These are phyloP conservation scores for Nicotiana rustica DNA, from an alignment of 305 asterid species.

Conservation along the genomic window DNA sequence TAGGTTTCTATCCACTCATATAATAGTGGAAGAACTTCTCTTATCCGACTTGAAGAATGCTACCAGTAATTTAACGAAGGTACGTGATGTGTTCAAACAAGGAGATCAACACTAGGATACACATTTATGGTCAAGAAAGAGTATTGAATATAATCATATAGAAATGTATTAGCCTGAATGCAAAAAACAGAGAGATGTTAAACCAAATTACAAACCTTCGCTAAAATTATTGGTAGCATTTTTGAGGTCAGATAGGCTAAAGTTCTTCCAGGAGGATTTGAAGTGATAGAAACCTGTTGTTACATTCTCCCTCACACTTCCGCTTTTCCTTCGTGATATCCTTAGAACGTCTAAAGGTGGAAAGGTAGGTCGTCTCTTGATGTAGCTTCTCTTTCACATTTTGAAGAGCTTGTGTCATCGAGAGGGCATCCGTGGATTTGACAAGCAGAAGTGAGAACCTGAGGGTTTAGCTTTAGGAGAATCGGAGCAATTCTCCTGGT, in stretches of 20 bases:
- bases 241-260: conserved; percentile 53
- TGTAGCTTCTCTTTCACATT: conserved; percentile 45
- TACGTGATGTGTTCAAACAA: conserved; percentile 30
- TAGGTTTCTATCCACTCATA: conserved; percentile 36
- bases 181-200: neutral
- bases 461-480: conserved; percentile 36
- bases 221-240: conserved; percentile 66
- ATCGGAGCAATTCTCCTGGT: conserved; percentile 4
- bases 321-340: conserved; percentile 47
- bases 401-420: conserved; percentile 50
- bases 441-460: conserved; percentile 2
- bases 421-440: conserved; percentile 37
- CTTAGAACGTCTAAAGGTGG: conserved; percentile 48
- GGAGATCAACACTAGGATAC: conserved; percentile 13
- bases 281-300: conserved; percentile 37
- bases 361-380: conserved; percentile 46
- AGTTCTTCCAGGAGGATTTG: conserved; percentile 58
- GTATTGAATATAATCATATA: neutral
- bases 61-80: conserved; percentile 62
- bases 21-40: conserved; percentile 57
- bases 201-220: conserved; percentile 46
- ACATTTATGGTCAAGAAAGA: neutral
- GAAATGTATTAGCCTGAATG: conserved; percentile 9
- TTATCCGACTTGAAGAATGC: conserved; percentile 49
- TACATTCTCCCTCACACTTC: conserved; percentile 42